These are phyloP conservation scores for Pythium biforme DNA, from an alignment of 352 stramenopile genomes.

Conservation along the genomic window DNA sequence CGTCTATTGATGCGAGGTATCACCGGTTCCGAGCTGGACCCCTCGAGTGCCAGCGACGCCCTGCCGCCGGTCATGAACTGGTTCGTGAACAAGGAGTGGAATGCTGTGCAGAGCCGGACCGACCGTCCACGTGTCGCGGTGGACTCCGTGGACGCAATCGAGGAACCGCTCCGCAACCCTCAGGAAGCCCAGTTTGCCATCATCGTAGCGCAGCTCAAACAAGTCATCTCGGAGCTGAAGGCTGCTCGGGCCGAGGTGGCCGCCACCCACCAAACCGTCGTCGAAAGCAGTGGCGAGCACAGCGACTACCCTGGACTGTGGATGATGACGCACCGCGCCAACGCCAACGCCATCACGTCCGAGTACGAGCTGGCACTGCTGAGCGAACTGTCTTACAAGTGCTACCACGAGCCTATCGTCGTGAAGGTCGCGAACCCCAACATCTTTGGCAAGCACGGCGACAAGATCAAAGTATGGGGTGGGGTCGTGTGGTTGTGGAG, in stretches of 20 bases:
- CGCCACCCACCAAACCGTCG: neutral
- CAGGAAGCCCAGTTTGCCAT: neutral
- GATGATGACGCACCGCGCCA: conserved; percentile 7
- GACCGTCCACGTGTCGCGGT: neutral
- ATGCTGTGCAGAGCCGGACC: too few species aligned
- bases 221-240: too few species aligned
- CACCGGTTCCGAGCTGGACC: neutral
- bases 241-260: too few species aligned
- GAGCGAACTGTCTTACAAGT: conserved; percentile 12
- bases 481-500: too few species aligned
- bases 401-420: conserved; percentile 15
- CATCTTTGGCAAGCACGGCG: conserved; percentile 15
- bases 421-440: neutral
- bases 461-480: conserved; percentile 16
- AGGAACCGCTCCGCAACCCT: neutral
- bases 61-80: conserved; percentile 17
- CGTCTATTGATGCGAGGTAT: neutral
- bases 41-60: neutral
- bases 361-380: conserved; percentile 8
- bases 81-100: conserved; percentile 14
- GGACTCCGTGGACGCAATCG: neutral
- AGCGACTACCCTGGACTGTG: conserved; percentile 18
- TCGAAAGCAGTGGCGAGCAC: neutral
- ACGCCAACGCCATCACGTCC: neutral
- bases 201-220: too few species aligned